These are phyloP conservation scores for Isatis tinctoria DNA, from an alignment of 345 rosid genomes.

Conservation along the genomic window DNA sequence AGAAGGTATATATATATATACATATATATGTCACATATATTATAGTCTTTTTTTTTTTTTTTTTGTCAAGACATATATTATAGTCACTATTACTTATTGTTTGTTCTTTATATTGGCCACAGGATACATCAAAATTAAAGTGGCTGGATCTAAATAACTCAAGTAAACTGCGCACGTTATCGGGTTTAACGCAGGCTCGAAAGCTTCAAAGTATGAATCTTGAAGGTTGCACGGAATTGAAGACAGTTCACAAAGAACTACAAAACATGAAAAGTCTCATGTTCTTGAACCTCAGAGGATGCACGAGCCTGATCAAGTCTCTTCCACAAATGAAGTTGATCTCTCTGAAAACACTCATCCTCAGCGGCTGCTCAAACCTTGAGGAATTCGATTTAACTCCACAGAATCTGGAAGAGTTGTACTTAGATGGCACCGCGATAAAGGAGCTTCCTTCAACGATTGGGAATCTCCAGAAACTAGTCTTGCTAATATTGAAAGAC, in stretches of 20 bases:
- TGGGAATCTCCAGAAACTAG: background rate
- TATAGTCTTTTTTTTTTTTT: too few species aligned
- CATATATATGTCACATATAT: background rate
- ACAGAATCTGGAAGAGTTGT: background rate
- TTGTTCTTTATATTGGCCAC: background rate
- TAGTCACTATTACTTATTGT: too few species aligned
- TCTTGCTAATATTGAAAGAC: background rate
- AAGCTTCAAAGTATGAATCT: constrained; percentile 23
- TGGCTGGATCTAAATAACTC: constrained; percentile 17
- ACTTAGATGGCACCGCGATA: constrained; percentile 19
- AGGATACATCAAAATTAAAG: constrained; percentile 25
- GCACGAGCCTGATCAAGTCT: background rate
- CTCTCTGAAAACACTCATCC: constrained; percentile 10
- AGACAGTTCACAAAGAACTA: background rate
- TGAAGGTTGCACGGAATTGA: constrained; percentile 9
- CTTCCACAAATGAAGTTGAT: background rate
- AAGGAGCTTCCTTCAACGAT: background rate
- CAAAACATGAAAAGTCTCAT: constrained; percentile 19
- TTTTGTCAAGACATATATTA: too few species aligned
- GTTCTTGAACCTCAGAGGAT: constrained; percentile 13
- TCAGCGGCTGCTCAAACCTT: constrained; percentile 21
- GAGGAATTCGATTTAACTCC: background rate
- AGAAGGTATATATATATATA: constrained; percentile 10
- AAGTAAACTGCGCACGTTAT: constrained; percentile 4
- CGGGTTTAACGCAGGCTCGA: constrained; percentile 18